These are phyloP conservation scores for Penicillium cosmopolitanum DNA, from an alignment of 495 filamentous ascomycete species.

Conservation along the genomic window DNA sequence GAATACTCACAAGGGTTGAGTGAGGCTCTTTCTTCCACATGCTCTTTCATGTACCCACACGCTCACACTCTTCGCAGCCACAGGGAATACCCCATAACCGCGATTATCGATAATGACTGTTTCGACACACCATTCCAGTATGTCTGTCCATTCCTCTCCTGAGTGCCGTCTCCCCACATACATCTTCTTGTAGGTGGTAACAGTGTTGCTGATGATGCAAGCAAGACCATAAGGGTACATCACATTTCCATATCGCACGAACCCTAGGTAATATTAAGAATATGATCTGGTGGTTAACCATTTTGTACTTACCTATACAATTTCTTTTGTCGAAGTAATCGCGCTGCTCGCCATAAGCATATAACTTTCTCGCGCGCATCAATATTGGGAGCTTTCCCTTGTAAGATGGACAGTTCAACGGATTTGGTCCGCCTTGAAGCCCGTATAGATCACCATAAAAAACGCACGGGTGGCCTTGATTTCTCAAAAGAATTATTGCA, in stretches of 20 bases:
- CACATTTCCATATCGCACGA: slow-evolving; percentile 63
- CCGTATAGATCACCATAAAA: slow-evolving; percentile 80
- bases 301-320: slow-evolving; percentile 57
- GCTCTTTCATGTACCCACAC: slow-evolving; percentile 59
- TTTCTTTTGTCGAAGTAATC: slow-evolving; percentile 69
- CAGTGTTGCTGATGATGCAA: slow-evolving; percentile 60
- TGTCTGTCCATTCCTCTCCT: slow-evolving; percentile 66
- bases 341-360: slow-evolving; percentile 67
- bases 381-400: slow-evolving; percentile 61
- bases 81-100: slow-evolving; percentile 59
- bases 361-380: slow-evolving; percentile 66
- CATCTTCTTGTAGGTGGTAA: slow-evolving; percentile 56
- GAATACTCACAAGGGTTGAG: slow-evolving; percentile 22
- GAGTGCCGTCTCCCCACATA: slow-evolving; percentile 63
- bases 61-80: slow-evolving; percentile 57
- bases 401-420: slow-evolving; percentile 54
- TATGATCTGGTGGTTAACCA: background rate
- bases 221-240: slow-evolving; percentile 57
- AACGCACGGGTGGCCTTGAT: slow-evolving; percentile 67
- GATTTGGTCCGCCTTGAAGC: slow-evolving; percentile 51
- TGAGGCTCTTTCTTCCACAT: slow-evolving; percentile 17
- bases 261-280: slow-evolving; percentile 34
- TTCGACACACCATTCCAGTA: slow-evolving; percentile 53
- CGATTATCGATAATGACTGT: slow-evolving; percentile 57
- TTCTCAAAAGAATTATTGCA: slow-evolving; percentile 69